A percentile compares a stretch with the other conserved stretches of the same genome.
Conservation (phyloP, 495 filamentous ascomycete species). For the Hypoxylon subgilvum region DNA sequence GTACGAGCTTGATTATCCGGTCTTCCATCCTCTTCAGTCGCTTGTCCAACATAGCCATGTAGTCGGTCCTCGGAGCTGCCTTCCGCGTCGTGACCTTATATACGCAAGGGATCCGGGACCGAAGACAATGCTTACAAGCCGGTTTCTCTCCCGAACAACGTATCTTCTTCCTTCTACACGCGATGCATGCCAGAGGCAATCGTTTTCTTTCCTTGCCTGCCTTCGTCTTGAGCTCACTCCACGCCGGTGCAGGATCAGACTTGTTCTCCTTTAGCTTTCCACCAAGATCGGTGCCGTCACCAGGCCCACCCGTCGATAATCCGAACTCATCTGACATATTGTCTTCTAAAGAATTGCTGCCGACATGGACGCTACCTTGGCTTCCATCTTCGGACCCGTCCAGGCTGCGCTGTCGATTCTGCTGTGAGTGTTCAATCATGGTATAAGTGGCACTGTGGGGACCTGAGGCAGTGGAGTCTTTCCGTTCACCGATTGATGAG, state of each 20-base stretch:
- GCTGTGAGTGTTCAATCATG: slow-evolving; percentile 24
- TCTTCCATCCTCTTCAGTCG: slow-evolving; percentile 95
- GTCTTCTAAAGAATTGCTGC: slow-evolving; percentile 54
- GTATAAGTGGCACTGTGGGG: slow-evolving; percentile 30
- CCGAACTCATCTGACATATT: slow-evolving; percentile 61
- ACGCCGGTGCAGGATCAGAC: slow-evolving; percentile 69
- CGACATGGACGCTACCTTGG: slow-evolving; percentile 53
- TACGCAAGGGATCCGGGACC: slow-evolving; percentile 94
- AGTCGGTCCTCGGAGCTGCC: slow-evolving; percentile 94
- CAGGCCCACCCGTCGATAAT: slow-evolving; percentile 48
- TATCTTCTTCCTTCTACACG: slow-evolving; percentile 96
- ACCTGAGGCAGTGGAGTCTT: slow-evolving; percentile 45
- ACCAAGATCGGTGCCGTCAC: slow-evolving; percentile 58
- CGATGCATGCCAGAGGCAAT: slow-evolving; percentile 92
- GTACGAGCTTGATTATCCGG: slow-evolving; percentile 92
- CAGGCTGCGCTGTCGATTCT: slow-evolving; percentile 43
- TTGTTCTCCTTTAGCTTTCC: slow-evolving; percentile 62
- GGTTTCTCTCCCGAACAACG: slow-evolving; percentile 97
- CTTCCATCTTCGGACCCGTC: slow-evolving; percentile 57
- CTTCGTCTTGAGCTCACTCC: slow-evolving; percentile 97
- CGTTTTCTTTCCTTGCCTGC: slow-evolving; percentile 96
- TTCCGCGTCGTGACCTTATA: slow-evolving; percentile 97
- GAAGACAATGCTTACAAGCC: slow-evolving; percentile 93
- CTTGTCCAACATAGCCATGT: slow-evolving; percentile 99
- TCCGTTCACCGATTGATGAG: slow-evolving; percentile 49